Base-by-base conservation (phyloP, 345 rosid genomes). In the Rhodamnia argentea region DNA sequence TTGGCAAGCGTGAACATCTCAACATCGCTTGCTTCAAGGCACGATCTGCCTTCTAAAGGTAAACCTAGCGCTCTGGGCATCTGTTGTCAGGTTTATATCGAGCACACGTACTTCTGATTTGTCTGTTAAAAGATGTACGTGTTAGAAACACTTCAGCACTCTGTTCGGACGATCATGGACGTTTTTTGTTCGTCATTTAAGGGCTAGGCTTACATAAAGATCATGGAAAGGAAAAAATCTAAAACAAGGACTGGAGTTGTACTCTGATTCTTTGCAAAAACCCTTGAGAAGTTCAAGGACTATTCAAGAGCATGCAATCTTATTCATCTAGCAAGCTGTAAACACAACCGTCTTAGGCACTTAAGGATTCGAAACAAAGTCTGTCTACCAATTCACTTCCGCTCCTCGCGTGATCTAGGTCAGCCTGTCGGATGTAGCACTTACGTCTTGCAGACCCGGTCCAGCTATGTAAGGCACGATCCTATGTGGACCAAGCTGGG, bases 1-100 rank as follows among this genome's bases (percentile, higher is more conserved):
- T 95, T 89, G 98, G 98, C 42, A 96, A 94, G 88, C 96, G 94
- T 90, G 87, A 91, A 83, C 94, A 96, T 86, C 95, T 96, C 74
- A 97, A 94, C 89, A 85, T 96, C 86, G 94, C 98, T 64, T 94
- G 95, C 94, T 94, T 92, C 90, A 91, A 92, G 88, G 91, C 93
- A 83, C 95, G 97, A 5, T 83, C 91, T 92, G 84, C 93, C 96
- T 87, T 92, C 98, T 86, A 92, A 86, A 93, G 98, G 99, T 95
- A 94, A 90, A 29, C 55, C 81, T 84, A 13, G 70, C 62, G 86
- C 76, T 24, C 37, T 7, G 15, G 37, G 24, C 57, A n/a, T n/a
- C 44, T 53, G 20, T 23, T 37, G 23, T 56, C 27, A 32, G 42
- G 29, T 84, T 29, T 84, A 10, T 58, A 22, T 44, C 15, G 47